phyloP scores from a whole-genome alignment of 1,284 basidiomycete species.

The Waitea zeae region DNA sequence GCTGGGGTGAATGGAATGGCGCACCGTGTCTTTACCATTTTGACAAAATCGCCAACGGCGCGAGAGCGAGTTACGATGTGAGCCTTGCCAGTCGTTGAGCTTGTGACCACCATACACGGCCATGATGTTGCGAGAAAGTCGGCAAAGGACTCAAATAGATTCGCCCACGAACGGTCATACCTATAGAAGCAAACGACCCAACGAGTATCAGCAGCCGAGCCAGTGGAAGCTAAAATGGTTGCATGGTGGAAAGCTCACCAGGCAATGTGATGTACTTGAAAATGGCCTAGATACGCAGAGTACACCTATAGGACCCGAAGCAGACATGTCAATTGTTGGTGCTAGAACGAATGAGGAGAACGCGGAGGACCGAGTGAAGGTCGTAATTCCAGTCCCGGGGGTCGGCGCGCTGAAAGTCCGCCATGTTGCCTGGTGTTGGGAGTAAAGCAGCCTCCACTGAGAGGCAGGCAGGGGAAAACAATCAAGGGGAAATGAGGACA shows the following conservation, averaged over 20 bases:
- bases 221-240: background rate
- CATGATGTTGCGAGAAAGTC: constrained; percentile 74
- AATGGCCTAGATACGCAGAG: constrained; percentile 71
- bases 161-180: constrained; percentile 72
- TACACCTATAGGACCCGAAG: constrained; percentile 34
- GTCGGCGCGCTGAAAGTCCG: constrained; percentile 57
- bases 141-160: constrained; percentile 66
- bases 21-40: constrained; percentile 66
- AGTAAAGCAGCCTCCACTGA: too few species aligned
- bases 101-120: constrained; percentile 71
- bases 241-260: constrained; percentile 39
- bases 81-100: constrained; percentile 49
- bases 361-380: constrained; percentile 50
- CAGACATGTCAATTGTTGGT: background rate
- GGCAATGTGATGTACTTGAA: constrained; percentile 53
- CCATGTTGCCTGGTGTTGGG: too few species aligned
- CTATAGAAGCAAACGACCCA: too few species aligned
- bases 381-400: constrained; percentile 72
- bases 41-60: constrained; percentile 53
- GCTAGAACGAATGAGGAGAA: background rate
- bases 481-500: too few species aligned
- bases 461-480: too few species aligned
- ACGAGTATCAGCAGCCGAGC: constrained; percentile 2
- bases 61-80: constrained; percentile 65
- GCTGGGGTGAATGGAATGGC: background rate